These are phyloP conservation scores for Ananas comosus DNA, from an alignment of 176 grass and related monocot genomes.

Conservation along the genomic window DNA sequence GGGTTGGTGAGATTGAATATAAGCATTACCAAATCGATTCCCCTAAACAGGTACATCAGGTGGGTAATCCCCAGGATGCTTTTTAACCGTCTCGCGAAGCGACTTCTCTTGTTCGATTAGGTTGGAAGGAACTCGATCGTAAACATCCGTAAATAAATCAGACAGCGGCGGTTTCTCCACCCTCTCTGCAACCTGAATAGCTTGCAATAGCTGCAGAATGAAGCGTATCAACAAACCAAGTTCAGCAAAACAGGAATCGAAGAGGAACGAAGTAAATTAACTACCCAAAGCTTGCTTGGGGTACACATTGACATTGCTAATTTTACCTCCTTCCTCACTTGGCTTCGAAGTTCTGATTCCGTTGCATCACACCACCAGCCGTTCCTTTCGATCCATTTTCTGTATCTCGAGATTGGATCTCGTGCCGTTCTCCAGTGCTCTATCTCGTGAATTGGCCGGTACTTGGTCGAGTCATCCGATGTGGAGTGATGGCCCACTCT, in stretches of 20 bases:
- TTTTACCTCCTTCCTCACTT: conserved; percentile 68
- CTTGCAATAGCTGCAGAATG: conserved; percentile 54
- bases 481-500: conserved; percentile 96
- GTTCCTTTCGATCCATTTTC: conserved; percentile 88
- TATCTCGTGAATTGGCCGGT: conserved; percentile 78
- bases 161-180: conserved; percentile 41
- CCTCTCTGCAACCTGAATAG: conserved; percentile 88
- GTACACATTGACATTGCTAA: conserved; percentile 1
- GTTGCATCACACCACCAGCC: conserved; percentile 79
- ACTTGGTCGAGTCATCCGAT: conserved; percentile 96
- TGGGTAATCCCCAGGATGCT: conserved; percentile 60
- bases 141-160: conserved; percentile 87
- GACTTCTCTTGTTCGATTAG: conserved; percentile 53
- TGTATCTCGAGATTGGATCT: conserved; percentile 83
- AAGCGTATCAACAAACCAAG: no score
- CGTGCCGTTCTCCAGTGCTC: conserved; percentile 82
- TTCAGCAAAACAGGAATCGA: conserved; percentile 4
- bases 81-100: conserved; percentile 59
- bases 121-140: conserved; percentile 72
- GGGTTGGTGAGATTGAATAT: background rate
- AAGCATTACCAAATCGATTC: background rate
- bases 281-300: background rate
- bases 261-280: background rate
- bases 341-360: conserved; percentile 68
- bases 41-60: conserved; percentile 59